Conservation (phyloP, 2,329 filamentous ascomycete species). For the Fusarium verticillioides region DNA sequence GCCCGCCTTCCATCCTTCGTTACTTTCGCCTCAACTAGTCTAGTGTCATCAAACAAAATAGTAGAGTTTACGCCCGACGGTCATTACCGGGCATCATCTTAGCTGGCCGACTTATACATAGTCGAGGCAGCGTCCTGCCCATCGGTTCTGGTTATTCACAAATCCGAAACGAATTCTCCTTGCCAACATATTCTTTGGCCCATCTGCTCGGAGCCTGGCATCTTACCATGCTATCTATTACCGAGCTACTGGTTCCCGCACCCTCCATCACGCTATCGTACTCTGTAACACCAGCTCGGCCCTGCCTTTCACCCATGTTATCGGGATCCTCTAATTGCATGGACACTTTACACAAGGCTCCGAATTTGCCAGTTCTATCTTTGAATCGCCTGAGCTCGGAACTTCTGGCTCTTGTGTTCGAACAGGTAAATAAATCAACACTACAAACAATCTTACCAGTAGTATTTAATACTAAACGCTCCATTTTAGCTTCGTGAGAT, state of each 20-base stretch:
- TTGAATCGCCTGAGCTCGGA: slow-evolving; percentile 55
- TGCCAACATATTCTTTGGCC: slow-evolving; percentile 8
- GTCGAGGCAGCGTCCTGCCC: slow-evolving; percentile 14
- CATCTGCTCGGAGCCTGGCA: background rate
- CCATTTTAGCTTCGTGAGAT: slow-evolving; percentile 53
- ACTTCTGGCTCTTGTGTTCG: slow-evolving; percentile 55
- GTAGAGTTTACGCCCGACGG: slow-evolving; percentile 16
- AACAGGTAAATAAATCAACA: slow-evolving; percentile 50
- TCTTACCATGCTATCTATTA: slow-evolving; percentile 40
- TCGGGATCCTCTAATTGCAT: slow-evolving; percentile 33
- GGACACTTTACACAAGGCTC: slow-evolving; percentile 27
- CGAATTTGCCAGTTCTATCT: slow-evolving; percentile 16
- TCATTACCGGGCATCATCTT: slow-evolving; percentile 16
- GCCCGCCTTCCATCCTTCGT: slow-evolving; percentile 41
- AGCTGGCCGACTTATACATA: slow-evolving; percentile 35
- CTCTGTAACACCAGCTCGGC: slow-evolving; percentile 19
- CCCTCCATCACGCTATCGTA: slow-evolving; percentile 35
- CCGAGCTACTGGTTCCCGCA: slow-evolving; percentile 34
- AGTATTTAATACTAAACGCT: slow-evolving; percentile 20
- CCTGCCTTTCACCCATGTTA: slow-evolving; percentile 15
- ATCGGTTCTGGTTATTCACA: slow-evolving; percentile 5
- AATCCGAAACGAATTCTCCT: slow-evolving; percentile 1
- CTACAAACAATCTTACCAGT: background rate
- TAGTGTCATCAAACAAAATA: slow-evolving; percentile 42
- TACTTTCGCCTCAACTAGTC: slow-evolving; percentile 47